Evolutionary conservation across 2,329 filamentous ascomycete species (phyloP).

Genomic region (Knufia fluminis): DNA sequence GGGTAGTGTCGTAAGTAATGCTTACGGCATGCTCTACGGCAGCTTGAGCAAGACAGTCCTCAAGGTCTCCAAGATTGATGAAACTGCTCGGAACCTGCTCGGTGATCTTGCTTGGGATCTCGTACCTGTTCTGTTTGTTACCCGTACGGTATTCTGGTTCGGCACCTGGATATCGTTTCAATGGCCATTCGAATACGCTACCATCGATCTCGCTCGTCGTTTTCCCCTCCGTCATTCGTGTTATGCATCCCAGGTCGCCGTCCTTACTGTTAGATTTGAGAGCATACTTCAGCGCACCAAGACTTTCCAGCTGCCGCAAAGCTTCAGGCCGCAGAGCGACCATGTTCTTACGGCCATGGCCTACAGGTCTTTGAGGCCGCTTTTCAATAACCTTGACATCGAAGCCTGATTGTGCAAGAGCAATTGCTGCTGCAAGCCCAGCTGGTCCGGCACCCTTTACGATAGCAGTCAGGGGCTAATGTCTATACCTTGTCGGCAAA

Average conservation of each 20-base stretch:
- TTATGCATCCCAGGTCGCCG: not conserved
- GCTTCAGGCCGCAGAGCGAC: not conserved
- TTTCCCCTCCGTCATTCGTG: not conserved
- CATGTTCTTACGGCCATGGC: not conserved
- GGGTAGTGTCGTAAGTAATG: not conserved
- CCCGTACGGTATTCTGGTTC: not conserved
- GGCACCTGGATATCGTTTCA: not conserved
- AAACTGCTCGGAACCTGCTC: not conserved
- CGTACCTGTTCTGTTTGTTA: not conserved
- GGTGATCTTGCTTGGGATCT: not conserved
- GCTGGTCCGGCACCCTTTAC: not conserved
- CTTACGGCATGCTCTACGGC: not conserved
- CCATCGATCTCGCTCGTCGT: not conserved
- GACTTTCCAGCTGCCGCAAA: not conserved
- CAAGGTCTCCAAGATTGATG: conserved; percentile 1
- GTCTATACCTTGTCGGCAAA: too few species aligned
- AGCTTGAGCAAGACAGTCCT: not conserved
- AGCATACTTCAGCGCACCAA: not conserved
- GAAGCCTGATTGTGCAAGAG: not conserved
- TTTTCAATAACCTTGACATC: not conserved
- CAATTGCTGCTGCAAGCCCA: not conserved
- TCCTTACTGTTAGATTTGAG: not conserved
- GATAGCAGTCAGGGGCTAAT: not conserved
- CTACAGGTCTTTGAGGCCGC: not conserved
- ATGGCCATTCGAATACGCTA: not conserved